Evolutionary conservation across 2,329 filamentous ascomycete genomes (phyloP).

Genomic region (Onygena corvina): DNA sequence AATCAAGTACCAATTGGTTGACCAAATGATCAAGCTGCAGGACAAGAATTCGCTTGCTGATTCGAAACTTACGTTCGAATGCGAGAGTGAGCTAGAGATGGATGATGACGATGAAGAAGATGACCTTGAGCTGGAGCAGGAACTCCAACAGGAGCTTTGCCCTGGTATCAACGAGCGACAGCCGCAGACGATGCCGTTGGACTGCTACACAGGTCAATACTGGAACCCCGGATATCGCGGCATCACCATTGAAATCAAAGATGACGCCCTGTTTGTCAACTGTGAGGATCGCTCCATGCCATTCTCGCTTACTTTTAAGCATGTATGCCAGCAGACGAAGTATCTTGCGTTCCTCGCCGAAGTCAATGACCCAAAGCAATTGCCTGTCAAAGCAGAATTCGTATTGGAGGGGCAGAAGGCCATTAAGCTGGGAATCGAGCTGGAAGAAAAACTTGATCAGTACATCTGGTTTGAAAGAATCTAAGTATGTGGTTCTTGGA

Average conservation of each 20-base stretch:
- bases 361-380: slow-evolving; percentile 12
- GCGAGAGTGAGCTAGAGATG: neutral
- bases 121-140: neutral
- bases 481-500: too few species aligned
- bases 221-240: slow-evolving; percentile 18
- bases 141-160: neutral
- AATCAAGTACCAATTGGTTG: slow-evolving; percentile 9
- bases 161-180: neutral
- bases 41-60: slow-evolving; percentile 6
- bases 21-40: slow-evolving; percentile 21
- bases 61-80: neutral
- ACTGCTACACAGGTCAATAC: neutral
- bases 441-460: slow-evolving; percentile 17
- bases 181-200: neutral
- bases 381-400: slow-evolving; percentile 17
- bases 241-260: slow-evolving; percentile 19
- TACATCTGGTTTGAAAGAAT: slow-evolving; percentile 20
- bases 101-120: neutral
- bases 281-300: slow-evolving; percentile 24
- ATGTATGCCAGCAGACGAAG: slow-evolving; percentile 20
- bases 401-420: slow-evolving; percentile 15
- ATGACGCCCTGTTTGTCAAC: slow-evolving; percentile 23
- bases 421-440: slow-evolving; percentile 17
- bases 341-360: slow-evolving; percentile 20
- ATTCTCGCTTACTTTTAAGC: slow-evolving; percentile 24